Evolutionary conservation across 345 rosid genomes (phyloP), one percentile per base, ranked within the genome.

Genomic region (Eucalyptus sideroxylon): DNA sequence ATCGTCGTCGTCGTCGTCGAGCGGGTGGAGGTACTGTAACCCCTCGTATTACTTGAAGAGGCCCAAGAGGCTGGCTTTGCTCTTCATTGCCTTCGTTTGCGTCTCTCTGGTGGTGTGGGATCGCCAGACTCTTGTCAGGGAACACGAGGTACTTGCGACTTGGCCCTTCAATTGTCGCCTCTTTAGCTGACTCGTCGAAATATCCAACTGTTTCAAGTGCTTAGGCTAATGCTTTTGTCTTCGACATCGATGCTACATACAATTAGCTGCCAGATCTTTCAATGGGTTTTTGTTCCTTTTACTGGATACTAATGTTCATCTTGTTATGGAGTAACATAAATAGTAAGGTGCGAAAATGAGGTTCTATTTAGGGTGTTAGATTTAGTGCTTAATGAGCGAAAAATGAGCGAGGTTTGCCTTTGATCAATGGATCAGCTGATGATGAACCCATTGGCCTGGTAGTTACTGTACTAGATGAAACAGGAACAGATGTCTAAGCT

Each of bases 91-190:
- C 55, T 98, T 98, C 87, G 94, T 98, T 44, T 91, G 93, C 91
- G 92, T 90, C 88, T 93, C 97, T 82, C 82, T 94, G 80, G 69
- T 97, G 37, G 90, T 97, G 9, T 98, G 99, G 99, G 99, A 96
- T 94, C 99, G 98, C 91, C 95, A 95, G 53, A 95, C 96, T 91
- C 97, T 98, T 91, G 87, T 96, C 83, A 90, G 95, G 62, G 98
- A 95, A 23, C 95, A 96, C 89, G 93, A 97, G 98, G 99, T 95
- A 88, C 47, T 62, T 86, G 9, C 30, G 31, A 53, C 27, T 44
- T 16, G 34, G 65, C 56, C 53, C 53, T 19, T 55, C 47, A 50
- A 81, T 47, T 81, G 24, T 37, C 12, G 16, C 9, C 42, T 55
- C 40, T 67, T 80, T 37, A 9, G 45, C 60, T 50, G 47, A 40